Evolutionary conservation across 2,329 filamentous ascomycete species (phyloP), one percentile per base, ranked within the genome.

Genomic region (Colletotrichum noveboracense): DNA sequence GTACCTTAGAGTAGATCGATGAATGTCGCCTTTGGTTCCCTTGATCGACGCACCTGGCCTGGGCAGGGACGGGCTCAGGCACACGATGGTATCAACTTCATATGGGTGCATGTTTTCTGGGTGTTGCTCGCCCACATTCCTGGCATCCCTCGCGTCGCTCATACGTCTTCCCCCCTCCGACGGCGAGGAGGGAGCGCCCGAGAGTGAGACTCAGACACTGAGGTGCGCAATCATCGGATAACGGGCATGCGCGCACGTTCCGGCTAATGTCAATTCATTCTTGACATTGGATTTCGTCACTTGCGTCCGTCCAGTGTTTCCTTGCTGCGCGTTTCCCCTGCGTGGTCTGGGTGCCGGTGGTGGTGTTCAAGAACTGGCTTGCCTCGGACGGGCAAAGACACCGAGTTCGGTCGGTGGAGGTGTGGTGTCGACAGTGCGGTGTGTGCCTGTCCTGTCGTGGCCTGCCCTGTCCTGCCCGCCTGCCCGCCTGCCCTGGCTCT

Each of bases 121-220:
- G 43, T 48, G 43, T 21, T 28, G 30, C 43, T 48, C 48, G 48
- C 69, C 69, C 48, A 73, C 56, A 68, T 73, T 75, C 70, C 73
- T 56, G 13, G 7, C 70, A 73, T 73, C 70, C 73, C 73, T 75
- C 69, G 48, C 64, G 43, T 72, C 30, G 69, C 62, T 75, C 71
- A 56, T 32, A 70, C 56, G 36, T 28, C 66, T 16, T 24, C 24
- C 12, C 24, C 38, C 43, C 43, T 52, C 18, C 32, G 26, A 32
- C 56, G 26, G 16, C 26, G 28, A 12, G 26, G 26, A 60, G 56
- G 30, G 26, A 32, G 56, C n/a, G 26, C 16, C 30, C 26, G 56
- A 30, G 18, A 32, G 18, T n/a, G 26, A 26, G 30, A 30, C 16
- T 30, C 26, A n/a, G 26, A 60, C 56, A 60, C 26, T 21, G 26